phyloP scores from a whole-genome alignment of 768 basidiomycete species.

The Lactifluus hygrophoroides region DNA sequence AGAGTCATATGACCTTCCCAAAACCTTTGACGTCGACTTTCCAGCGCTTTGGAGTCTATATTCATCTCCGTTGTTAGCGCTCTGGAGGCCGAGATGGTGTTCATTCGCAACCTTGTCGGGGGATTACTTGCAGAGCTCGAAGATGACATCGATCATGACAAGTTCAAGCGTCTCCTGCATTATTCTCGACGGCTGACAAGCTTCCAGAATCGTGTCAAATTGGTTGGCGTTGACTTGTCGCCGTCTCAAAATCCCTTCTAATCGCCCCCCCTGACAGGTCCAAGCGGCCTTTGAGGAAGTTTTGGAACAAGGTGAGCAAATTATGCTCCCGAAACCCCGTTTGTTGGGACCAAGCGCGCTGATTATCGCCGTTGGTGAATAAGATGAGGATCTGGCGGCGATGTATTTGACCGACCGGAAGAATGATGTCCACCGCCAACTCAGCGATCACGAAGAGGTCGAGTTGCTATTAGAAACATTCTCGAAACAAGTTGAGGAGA shows the following conservation, averaged over 20 bases:
- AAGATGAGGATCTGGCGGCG: slow-evolving; percentile 91
- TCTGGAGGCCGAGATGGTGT: slow-evolving; percentile 93
- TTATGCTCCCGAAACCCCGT: background rate
- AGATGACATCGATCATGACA: slow-evolving; percentile 91
- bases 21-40: background rate
- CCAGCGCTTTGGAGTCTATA: slow-evolving; percentile 89
- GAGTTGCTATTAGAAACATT: slow-evolving; percentile 93
- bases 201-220: slow-evolving; percentile 85
- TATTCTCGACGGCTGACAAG: slow-evolving; percentile 82
- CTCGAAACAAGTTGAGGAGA: slow-evolving; percentile 93
- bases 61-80: slow-evolving; percentile 87
- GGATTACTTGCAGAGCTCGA: slow-evolving; percentile 89
- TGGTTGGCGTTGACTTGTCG: slow-evolving; percentile 38
- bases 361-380: background rate
- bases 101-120: slow-evolving; percentile 84
- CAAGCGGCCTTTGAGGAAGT: slow-evolving; percentile 89
- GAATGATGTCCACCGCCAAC: slow-evolving; percentile 46
- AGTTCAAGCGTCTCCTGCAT: slow-evolving; percentile 84
- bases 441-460: slow-evolving; percentile 84
- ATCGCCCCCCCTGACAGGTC: slow-evolving; percentile 40
- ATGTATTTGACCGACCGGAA: slow-evolving; percentile 93
- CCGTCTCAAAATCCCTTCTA: background rate
- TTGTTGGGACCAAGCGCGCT: background rate
- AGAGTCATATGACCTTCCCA: slow-evolving; percentile 15
- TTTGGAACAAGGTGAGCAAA: slow-evolving; percentile 63